phyloP scores from a whole-genome alignment of 345 rosid species.

The Iberis pinnata region DNA sequence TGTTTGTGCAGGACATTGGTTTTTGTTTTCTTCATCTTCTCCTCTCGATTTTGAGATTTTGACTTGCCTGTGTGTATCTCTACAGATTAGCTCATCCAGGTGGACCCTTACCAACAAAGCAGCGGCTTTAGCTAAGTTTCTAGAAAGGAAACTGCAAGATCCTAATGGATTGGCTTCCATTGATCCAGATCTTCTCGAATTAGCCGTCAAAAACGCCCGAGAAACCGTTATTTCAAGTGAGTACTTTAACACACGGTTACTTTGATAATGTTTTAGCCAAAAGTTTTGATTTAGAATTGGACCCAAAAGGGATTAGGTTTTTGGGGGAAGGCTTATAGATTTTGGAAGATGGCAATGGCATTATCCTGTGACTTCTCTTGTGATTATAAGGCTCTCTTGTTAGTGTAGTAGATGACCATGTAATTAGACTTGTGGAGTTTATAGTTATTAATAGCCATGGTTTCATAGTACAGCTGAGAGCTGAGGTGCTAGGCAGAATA shows the following conservation, averaged over 20 bases:
- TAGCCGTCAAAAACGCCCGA: slow-evolving; percentile 74
- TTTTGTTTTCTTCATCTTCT: too few relatives aligned
- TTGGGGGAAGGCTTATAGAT: too few relatives aligned
- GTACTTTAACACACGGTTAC: too few relatives aligned
- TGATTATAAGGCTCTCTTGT: too few relatives aligned
- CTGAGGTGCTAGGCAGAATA: too few relatives aligned
- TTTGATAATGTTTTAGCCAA: background rate
- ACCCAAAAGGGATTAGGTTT: background rate
- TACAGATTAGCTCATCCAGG: slow-evolving; percentile 95
- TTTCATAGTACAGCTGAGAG: too few relatives aligned
- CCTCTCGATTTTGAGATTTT: background rate
- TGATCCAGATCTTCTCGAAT: slow-evolving; percentile 66
- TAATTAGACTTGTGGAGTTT: too few relatives aligned
- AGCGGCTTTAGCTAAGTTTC: slow-evolving; percentile 81
- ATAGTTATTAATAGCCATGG: too few relatives aligned
- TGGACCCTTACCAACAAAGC: slow-evolving; percentile 96
- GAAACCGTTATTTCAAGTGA: slow-evolving; percentile 48
- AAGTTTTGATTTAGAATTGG: background rate
- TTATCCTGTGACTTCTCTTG: too few relatives aligned
- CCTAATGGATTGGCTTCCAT: slow-evolving; percentile 69
- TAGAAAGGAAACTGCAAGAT: slow-evolving; percentile 81
- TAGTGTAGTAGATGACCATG: too few relatives aligned
- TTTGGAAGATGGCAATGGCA: too few relatives aligned
- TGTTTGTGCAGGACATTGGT: too few relatives aligned
- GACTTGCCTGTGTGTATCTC: background rate